These are phyloP conservation scores for Fusarium brevicatenulatum DNA, from an alignment of 2,329 filamentous ascomycete genomes.

Conservation along the genomic window DNA sequence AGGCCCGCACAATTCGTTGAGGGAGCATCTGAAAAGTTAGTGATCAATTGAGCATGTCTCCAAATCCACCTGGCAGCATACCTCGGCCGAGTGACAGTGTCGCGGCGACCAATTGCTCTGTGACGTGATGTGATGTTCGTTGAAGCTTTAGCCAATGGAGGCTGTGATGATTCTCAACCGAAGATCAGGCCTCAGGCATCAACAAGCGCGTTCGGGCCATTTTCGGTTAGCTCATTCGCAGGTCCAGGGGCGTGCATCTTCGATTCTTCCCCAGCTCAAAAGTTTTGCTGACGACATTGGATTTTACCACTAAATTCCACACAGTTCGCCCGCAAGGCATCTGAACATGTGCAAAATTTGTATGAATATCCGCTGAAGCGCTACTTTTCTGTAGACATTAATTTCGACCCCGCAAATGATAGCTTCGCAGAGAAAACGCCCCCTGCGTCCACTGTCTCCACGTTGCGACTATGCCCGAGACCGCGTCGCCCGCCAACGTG, in stretches of 20 bases:
- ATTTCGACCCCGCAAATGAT: constrained; percentile 68
- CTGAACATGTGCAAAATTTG: constrained; percentile 66
- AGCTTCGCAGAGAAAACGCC: constrained; percentile 65
- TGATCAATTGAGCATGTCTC: constrained; percentile 17
- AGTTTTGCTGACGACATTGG: constrained; percentile 62
- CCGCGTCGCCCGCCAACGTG: constrained; percentile 64
- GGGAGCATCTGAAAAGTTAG: constrained; percentile 65
- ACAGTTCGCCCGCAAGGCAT: constrained; percentile 57
- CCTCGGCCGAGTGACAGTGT: constrained; percentile 48
- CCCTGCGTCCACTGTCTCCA: constrained; percentile 55
- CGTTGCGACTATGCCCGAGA: constrained; percentile 67
- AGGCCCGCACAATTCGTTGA: constrained; percentile 66
- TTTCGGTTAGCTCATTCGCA: constrained; percentile 43
- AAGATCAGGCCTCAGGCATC: constrained; percentile 50
- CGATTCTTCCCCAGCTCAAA: constrained; percentile 50
- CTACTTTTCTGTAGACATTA: constrained; percentile 63
- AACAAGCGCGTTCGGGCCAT: constrained; percentile 38
- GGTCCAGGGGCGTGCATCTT: constrained; percentile 41
- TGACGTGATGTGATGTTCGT: constrained; percentile 46
- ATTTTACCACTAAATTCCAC: constrained; percentile 57
- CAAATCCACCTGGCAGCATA: constrained; percentile 25
- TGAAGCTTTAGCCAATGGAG: constrained; percentile 47
- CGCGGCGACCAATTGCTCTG: constrained; percentile 52
- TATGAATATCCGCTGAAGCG: constrained; percentile 56
- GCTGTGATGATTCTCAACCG: constrained; percentile 47